Percentiles rank a stretch among this genome's conserved stretches.
These are phyloP conservation scores for Cornus controversa DNA, from an alignment of 148 eudicot species.

Conservation along the genomic window DNA sequence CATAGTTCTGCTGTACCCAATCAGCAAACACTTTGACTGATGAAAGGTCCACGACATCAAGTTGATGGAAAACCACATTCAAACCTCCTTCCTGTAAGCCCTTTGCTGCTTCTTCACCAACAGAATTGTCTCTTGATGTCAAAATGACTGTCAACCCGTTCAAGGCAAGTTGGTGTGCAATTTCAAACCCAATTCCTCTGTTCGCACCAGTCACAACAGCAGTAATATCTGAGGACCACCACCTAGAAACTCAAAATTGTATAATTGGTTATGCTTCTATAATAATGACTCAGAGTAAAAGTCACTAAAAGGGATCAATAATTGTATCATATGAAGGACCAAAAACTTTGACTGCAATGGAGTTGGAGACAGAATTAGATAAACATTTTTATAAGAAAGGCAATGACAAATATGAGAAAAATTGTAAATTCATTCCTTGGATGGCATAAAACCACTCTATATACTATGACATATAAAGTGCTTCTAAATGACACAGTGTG, in stretches of 20 bases:
- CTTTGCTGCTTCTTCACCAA: constrained; percentile 84
- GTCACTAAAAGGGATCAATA: neutral
- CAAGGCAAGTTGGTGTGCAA: constrained; percentile 68
- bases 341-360: neutral
- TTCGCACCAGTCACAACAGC: constrained; percentile 97
- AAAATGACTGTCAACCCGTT: constrained; percentile 79
- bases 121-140: constrained; percentile 69
- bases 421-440: neutral
- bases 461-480: too few species aligned
- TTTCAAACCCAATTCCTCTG: constrained; percentile 97
- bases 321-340: neutral
- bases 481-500: too few species aligned
- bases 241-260: constrained; percentile 40
- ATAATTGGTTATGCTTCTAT: neutral
- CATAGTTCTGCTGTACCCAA: constrained; percentile 62
- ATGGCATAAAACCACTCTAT: neutral
- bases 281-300: neutral
- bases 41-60: constrained; percentile 69
- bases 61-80: constrained; percentile 70
- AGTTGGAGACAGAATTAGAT: neutral
- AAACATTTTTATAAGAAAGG: neutral
- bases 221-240: constrained; percentile 83
- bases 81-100: constrained; percentile 80
- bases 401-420: neutral
- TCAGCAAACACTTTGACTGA: constrained; percentile 56